Conservation (phyloP, 768 basidiomycete species). For the Tephrocybe sp. region DNA sequence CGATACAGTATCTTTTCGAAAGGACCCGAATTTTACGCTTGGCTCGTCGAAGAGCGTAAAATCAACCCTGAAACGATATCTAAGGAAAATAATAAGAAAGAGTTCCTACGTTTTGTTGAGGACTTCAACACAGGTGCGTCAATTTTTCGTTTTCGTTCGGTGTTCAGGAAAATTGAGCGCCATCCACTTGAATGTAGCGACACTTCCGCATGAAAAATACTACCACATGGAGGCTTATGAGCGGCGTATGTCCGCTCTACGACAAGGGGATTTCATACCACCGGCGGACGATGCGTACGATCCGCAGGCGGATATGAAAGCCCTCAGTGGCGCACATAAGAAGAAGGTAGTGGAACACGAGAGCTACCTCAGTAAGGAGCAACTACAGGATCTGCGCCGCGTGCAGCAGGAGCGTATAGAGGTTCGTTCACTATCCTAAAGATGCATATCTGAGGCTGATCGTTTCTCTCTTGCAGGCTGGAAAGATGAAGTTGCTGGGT, state of each 20-base stretch:
- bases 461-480: too few relatives aligned
- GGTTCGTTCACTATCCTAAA: too few relatives aligned
- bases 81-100: constrained; percentile 83
- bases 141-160: background rate
- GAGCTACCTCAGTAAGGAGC: constrained; percentile 73
- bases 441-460: too few relatives aligned
- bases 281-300: constrained; percentile 75
- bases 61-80: constrained; percentile 86
- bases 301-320: constrained; percentile 79
- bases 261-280: constrained; percentile 80
- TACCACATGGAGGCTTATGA: constrained; percentile 89
- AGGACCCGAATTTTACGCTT: constrained; percentile 82
- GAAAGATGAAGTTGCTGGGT: constrained; percentile 83
- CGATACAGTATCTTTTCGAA: constrained; percentile 70
- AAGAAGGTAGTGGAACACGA: constrained; percentile 65
- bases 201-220: constrained; percentile 92
- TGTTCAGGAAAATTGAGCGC: background rate
- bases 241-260: constrained; percentile 76
- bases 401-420: constrained; percentile 86
- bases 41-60: constrained; percentile 91
- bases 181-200: constrained; percentile 47
- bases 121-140: constrained; percentile 75
- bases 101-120: constrained; percentile 79
- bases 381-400: constrained; percentile 74
- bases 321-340: constrained; percentile 69